Base-by-base conservation (phyloP, 2,329 filamentous ascomycete species). In the Celoporthe dispersa region DNA sequence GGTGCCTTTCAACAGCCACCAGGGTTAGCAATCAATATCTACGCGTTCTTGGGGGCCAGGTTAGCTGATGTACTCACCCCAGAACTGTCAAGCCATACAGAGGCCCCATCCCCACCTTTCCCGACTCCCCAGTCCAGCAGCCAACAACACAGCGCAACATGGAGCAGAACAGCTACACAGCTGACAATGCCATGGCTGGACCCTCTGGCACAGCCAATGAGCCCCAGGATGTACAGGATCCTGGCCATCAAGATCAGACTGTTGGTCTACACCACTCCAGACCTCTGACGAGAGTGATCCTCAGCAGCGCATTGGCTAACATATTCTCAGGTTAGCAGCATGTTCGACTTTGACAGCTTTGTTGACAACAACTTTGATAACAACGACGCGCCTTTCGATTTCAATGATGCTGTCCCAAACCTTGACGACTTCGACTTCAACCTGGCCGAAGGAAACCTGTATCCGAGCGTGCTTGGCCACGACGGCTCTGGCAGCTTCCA, bases 31-130 rank as follows among this genome's bases (percentile, higher is more conserved):
- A 14, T n/a, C n/a, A n/a, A 25, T 7, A 35, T 33, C 14, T 25
- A 19, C 2, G 37, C 19, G n/a, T 33, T 28, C 7, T 28, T 41
- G 19, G 3, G 28, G 9, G 12, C 16, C 3, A 25, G 11, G 0
- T 8, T n/a, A 44, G 22, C 35, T 60, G 39, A 67, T 39, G 16
- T 3, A 31, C 25, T 11, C 3, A 16, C 3, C 25, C 37, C 37
- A 72, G 70, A 41, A 9, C 55, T 7, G 12, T 70, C 55, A n/a
- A 53, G 44, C 28, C 68, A 22, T 64, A 70, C 39, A 48, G 14
- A 3, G 70, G 70, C 33, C 70, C 68, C 5, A 48, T 68, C 25
- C 70, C 70, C 4, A 39, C 33, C 14, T 70, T 72, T 16, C 8
- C 64, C 8, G 7, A n/a, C 6, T 64, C 70, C 6, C 60, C 70